Evolutionary conservation across 352 stramenopile species (phyloP).

Genomic region (Ochromonadaceae sp.): DNA sequence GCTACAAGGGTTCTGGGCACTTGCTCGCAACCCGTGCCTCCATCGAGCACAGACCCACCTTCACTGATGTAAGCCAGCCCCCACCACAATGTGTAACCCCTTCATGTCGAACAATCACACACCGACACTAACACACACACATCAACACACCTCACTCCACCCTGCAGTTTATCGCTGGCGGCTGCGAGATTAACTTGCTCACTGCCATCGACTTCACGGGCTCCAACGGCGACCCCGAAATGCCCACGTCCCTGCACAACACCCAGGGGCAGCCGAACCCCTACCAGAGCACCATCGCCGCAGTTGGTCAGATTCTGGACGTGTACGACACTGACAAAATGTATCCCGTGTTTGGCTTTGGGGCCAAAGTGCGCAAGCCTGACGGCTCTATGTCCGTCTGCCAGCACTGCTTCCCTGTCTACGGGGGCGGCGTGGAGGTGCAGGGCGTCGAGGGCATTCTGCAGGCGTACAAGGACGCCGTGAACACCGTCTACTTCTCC

Average conservation of each 20-base stretch:
- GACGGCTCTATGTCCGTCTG: not conserved
- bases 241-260: conserved; percentile 34
- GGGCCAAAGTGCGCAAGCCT: conserved; percentile 33
- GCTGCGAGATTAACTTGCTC: conserved; percentile 64
- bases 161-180: conserved; percentile 25
- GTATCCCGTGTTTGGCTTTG: conserved; percentile 35
- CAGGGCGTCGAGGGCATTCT: conserved; percentile 49
- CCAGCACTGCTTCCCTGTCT: conserved; percentile 37
- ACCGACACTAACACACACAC: not conserved
- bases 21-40: not conserved
- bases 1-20: conserved; percentile 3
- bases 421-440: conserved; percentile 52
- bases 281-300: conserved; percentile 23
- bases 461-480: conserved; percentile 35
- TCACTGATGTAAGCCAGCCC: not conserved
- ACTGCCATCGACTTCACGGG: conserved; percentile 60
- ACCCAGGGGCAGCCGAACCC: conserved; percentile 23
- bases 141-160: not conserved
- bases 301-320: conserved; percentile 34
- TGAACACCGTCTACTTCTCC: conserved; percentile 29
- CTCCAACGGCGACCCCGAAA: conserved; percentile 42
- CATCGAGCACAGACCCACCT: not conserved
- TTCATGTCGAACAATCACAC: no score
- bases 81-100: no score
- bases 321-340: conserved; percentile 32